Conservation (phyloP, 495 filamentous ascomycete genomes). For the Talaromyces nanjingensis region DNA sequence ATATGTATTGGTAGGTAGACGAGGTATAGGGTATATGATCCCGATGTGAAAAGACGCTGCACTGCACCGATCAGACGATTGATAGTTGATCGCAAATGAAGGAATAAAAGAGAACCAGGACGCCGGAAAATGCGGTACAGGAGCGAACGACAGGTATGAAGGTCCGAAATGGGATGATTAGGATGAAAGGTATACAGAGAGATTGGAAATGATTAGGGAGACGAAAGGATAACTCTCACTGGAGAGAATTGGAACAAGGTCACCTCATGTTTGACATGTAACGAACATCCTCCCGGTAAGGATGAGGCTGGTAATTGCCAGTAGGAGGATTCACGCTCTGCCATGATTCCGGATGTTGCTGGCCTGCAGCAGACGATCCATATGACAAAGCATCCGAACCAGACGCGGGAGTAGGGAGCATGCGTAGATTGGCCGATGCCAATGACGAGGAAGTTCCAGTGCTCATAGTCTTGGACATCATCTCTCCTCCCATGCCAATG, state of each 20-base stretch:
- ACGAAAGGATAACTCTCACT: not conserved
- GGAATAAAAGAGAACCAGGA: not conserved
- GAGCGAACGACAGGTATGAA: not conserved
- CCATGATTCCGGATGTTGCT: not conserved
- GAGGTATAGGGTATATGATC: not conserved
- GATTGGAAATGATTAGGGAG: not conserved
- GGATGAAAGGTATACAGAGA: not conserved
- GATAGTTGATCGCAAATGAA: not conserved
- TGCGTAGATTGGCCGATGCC: not conserved
- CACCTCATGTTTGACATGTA: not conserved
- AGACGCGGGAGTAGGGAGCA: slow-evolving; percentile 1
- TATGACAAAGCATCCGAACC: not conserved
- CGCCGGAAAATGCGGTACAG: not conserved
- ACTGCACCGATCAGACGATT: not conserved
- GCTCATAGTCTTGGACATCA: slow-evolving; percentile 1
- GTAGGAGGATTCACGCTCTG: not conserved
- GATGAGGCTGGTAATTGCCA: not conserved
- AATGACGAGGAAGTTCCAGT: not conserved
- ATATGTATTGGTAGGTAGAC: not conserved
- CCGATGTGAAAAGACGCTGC: not conserved
- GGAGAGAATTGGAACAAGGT: not conserved
- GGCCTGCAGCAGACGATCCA: slow-evolving; percentile 3
- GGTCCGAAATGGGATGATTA: not conserved
- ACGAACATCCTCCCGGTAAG: not conserved
- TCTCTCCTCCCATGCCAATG: not conserved